phyloP scores from a whole-genome alignment of 768 basidiomycete species.

The Boletales sp. region DNA sequence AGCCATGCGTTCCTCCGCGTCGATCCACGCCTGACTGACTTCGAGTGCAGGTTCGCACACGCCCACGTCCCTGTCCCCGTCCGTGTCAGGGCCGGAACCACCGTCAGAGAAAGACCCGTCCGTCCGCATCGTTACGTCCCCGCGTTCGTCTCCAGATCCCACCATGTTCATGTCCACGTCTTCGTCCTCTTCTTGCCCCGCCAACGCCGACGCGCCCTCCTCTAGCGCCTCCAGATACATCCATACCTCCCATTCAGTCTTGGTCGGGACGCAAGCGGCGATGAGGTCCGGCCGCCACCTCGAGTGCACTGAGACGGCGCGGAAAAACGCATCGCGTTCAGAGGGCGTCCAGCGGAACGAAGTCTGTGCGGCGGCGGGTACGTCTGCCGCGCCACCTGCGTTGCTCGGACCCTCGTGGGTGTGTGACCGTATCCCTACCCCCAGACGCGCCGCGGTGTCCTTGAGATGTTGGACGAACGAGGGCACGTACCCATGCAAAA shows the following conservation, averaged over 20 bases:
- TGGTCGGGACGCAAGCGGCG: constrained; percentile 60
- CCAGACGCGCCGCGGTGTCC: constrained; percentile 22
- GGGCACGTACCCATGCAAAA: constrained; percentile 23
- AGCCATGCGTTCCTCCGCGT: constrained; percentile 33
- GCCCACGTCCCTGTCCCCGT: background rate
- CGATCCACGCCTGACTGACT: constrained; percentile 34
- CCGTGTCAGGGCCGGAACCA: background rate
- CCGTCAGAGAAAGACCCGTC: constrained; percentile 11
- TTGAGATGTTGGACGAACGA: constrained; percentile 23
- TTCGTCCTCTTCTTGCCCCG: constrained; percentile 10
- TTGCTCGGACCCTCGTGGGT: background rate
- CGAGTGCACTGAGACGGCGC: constrained; percentile 61
- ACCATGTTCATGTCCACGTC: background rate
- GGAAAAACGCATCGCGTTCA: constrained; percentile 76
- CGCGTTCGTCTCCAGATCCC: background rate
- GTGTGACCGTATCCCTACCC: background rate
- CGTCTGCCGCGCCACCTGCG: background rate
- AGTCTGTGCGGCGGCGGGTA: background rate
- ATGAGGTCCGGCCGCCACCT: constrained; percentile 77
- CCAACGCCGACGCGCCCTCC: constrained; percentile 15
- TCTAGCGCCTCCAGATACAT: constrained; percentile 58
- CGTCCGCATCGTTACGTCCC: constrained; percentile 1
- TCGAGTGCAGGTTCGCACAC: constrained; percentile 31
- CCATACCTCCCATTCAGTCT: constrained; percentile 63
- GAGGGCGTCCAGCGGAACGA: constrained; percentile 50